Percentiles rank a stretch among this genome's conserved stretches.
Conservation (phyloP, 257 asterid species). For the Solanum chiquidenum region DNA sequence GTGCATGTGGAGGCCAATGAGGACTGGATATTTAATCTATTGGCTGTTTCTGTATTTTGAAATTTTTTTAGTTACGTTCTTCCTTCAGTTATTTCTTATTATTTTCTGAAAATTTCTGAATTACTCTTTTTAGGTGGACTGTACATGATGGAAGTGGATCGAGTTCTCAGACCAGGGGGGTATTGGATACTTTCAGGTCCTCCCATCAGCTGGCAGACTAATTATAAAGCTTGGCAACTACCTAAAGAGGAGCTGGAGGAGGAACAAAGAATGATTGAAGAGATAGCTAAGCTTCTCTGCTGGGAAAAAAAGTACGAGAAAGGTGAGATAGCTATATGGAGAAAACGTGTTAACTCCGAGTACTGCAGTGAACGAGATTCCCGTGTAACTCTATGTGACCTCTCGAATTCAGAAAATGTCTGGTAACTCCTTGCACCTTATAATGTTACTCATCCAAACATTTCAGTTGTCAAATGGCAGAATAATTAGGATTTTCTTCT, state of each 20-base stretch:
- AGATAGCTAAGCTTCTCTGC: conserved; percentile 24
- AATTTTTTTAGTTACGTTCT: neutral
- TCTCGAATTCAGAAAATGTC: conserved; percentile 11
- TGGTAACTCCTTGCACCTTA: conserved; percentile 13
- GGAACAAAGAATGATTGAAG: conserved; percentile 29
- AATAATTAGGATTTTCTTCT: neutral
- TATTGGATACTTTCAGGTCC: conserved; percentile 43
- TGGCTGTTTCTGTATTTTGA: neutral
- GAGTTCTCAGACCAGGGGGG: conserved; percentile 39
- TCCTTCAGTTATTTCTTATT: neutral
- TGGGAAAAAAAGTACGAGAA: conserved; percentile 32
- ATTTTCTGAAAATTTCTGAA: neutral
- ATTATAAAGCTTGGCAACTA: conserved; percentile 20
- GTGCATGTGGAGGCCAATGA: neutral
- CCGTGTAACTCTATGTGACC: conserved; percentile 15
- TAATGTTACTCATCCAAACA: neutral
- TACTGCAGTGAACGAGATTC: conserved; percentile 18
- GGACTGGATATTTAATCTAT: neutral
- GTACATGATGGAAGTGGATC: conserved; percentile 31
- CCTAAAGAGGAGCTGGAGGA: conserved; percentile 23
- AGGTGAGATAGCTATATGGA: conserved; percentile 36
- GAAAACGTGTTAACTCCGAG: conserved; percentile 18
- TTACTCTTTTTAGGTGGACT: conserved; percentile 15
- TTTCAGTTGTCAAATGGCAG: neutral
- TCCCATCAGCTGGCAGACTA: conserved; percentile 30